Percentiles rank a stretch among this genome's conserved stretches.
phyloP scores from a whole-genome alignment of 2,329 filamentous ascomycete species.

The Juglanconis oblonga region DNA sequence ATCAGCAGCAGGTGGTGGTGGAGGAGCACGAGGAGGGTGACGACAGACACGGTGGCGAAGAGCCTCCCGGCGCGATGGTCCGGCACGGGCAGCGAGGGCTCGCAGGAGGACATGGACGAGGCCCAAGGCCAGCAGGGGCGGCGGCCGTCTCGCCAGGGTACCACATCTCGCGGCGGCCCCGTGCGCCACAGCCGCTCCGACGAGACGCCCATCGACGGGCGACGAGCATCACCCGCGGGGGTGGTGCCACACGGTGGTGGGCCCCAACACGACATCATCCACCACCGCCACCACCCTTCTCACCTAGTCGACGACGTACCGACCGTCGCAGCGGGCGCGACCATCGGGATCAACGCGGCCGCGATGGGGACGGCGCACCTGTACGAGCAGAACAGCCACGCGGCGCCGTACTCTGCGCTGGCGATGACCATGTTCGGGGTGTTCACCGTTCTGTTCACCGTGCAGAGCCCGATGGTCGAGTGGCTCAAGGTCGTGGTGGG shows the following conservation, averaged over 20 bases:
- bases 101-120: background rate
- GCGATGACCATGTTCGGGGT: slow-evolving; percentile 57
- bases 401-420: slow-evolving; percentile 54
- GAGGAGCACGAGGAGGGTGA: background rate
- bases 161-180: too few species aligned
- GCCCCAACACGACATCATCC: background rate
- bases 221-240: too few species aligned
- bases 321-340: slow-evolving; percentile 48
- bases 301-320: slow-evolving; percentile 24
- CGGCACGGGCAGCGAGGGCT: background rate
- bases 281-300: background rate
- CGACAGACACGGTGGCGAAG: too few species aligned
- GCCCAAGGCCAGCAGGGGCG: too few species aligned
- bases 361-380: slow-evolving; percentile 59
- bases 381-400: slow-evolving; percentile 50
- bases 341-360: slow-evolving; percentile 56
- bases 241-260: too few species aligned
- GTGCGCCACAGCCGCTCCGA: slow-evolving; percentile 6
- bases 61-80: too few species aligned
- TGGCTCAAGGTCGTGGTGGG: slow-evolving; percentile 34
- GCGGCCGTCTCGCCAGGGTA: too few species aligned
- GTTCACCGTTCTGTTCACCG: slow-evolving; percentile 53
- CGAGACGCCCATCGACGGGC: background rate
- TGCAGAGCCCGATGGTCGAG: slow-evolving; percentile 42
- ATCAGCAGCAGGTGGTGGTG: background rate